phyloP scores from a whole-genome alignment of 2,329 filamentous ascomycete species.

The Trichoderma sp. region DNA sequence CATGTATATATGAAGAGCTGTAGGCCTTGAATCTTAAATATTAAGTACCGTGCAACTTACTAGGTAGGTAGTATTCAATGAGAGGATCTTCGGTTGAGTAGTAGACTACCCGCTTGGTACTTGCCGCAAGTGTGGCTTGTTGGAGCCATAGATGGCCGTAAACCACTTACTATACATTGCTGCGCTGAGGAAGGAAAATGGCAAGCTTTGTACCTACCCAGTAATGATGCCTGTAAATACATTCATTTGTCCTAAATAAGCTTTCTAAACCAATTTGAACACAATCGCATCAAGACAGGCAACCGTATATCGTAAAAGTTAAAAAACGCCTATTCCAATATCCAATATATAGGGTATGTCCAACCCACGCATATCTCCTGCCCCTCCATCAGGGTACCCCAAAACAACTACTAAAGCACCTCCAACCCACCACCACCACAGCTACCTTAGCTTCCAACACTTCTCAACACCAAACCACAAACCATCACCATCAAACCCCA shows the following conservation, averaged over 20 bases:
- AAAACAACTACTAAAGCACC: neutral
- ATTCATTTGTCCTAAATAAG: neutral
- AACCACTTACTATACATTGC: neutral
- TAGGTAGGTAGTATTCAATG: too few relatives aligned
- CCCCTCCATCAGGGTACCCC: neutral
- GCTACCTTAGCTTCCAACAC: neutral
- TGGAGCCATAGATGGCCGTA: too few relatives aligned
- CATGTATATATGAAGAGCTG: neutral
- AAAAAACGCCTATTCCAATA: neutral
- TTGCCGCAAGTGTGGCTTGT: too few relatives aligned
- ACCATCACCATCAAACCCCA: neutral
- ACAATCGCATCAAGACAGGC: neutral
- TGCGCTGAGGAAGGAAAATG: neutral
- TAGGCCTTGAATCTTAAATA: neutral
- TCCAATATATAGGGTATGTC: neutral
- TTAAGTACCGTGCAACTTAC: too few relatives aligned
- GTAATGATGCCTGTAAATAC: neutral
- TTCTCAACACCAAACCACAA: neutral
- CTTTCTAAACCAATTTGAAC: neutral
- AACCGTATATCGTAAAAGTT: neutral
- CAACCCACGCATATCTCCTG: neutral
- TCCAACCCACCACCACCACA: neutral
- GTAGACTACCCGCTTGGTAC: too few relatives aligned
- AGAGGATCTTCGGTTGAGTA: too few relatives aligned
- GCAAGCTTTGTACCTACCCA: accelerated